Evolutionary conservation across 2,329 filamentous ascomycete species (phyloP), one percentile per base, ranked within the genome.

Genomic region (Aotearoamyces nothofagi): DNA sequence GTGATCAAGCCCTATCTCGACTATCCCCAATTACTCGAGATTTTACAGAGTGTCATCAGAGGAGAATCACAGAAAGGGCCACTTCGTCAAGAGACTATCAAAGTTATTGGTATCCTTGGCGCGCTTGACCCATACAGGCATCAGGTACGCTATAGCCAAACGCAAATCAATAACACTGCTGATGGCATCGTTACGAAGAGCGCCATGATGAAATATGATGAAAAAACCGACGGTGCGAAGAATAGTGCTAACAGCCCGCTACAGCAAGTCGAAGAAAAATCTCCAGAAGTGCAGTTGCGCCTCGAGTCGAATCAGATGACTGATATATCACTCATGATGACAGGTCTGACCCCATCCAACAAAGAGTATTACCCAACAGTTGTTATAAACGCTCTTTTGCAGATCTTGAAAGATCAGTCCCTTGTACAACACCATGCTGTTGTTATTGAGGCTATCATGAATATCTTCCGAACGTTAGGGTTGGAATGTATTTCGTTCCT

Each of bases 321-420:
- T 0, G 90, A 98, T 52, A 92, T 98, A 25, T 90, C 86, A 3
- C 65, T 98, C 16, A 96, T 98, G 64, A 98, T 98, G 87, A 84
- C 82, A 23, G 90, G 92, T 9, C 63, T 94, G 22, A 96, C 86
- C 1, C 92, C 90, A 0, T 96, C 87, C 0, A 93, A 82, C 46
- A 93, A 98, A 47, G 90, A 98, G 45, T 98, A 98, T 53, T 98
- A 93, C 47, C 90, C 90, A 1, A 98, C 90, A 0, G 84, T 98
- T 11, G 90, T 94, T 26, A 94, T 98, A 49, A 93, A 93, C 45
- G 92, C 90, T 2, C 66, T 98, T 8, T 73, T 98, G 45, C 78
- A 84, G 32, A 86, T 98, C 40, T 58, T 98, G 19, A 92, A 87
- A 45, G 90, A 98, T 42, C 74, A 76, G 15, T 96, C 90, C 0